A percentile compares a stretch with the other conserved stretches of the same genome.
Evolutionary conservation across 306 rosid species (phyloP).

Genomic region (Trifolium subterraneum): DNA sequence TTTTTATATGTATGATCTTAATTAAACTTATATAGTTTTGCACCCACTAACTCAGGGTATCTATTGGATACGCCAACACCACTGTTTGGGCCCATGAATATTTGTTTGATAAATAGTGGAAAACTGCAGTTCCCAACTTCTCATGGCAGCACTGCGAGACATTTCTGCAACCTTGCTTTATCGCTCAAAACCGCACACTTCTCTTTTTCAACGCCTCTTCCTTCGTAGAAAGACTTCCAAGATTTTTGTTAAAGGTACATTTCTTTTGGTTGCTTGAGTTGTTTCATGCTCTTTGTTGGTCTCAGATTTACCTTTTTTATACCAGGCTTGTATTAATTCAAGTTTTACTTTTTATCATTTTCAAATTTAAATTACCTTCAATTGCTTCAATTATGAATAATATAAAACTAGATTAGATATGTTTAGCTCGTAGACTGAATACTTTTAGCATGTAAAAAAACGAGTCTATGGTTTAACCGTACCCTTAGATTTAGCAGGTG

Average conservation of each 20-base stretch:
- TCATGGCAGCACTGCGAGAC: conserved; percentile 20
- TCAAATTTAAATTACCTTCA: neutral
- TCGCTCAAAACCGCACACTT: neutral
- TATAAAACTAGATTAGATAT: neutral
- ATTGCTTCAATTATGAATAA: neutral
- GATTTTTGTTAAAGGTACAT: conserved; percentile 43
- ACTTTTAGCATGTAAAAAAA: neutral
- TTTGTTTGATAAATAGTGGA: too few relatives aligned
- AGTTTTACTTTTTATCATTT: neutral
- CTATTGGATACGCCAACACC: too few relatives aligned
- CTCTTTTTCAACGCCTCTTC: conserved; percentile 20
- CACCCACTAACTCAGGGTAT: too few relatives aligned
- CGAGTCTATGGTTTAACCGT: neutral
- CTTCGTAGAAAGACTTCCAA: conserved; percentile 27
- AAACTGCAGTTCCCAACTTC: neutral
- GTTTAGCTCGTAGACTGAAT: neutral
- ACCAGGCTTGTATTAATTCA: too few relatives aligned
- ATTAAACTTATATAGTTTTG: too few relatives aligned
- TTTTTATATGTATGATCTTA: too few relatives aligned
- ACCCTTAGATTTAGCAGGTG: neutral
- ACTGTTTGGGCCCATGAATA: too few relatives aligned
- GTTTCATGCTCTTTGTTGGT: neutral
- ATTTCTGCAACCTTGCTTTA: neutral
- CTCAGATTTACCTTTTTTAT: neutral
- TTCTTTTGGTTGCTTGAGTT: neutral